Conservation (phyloP, 352 stramenopile genomes). For the Saprolegnia diclina region DNA sequence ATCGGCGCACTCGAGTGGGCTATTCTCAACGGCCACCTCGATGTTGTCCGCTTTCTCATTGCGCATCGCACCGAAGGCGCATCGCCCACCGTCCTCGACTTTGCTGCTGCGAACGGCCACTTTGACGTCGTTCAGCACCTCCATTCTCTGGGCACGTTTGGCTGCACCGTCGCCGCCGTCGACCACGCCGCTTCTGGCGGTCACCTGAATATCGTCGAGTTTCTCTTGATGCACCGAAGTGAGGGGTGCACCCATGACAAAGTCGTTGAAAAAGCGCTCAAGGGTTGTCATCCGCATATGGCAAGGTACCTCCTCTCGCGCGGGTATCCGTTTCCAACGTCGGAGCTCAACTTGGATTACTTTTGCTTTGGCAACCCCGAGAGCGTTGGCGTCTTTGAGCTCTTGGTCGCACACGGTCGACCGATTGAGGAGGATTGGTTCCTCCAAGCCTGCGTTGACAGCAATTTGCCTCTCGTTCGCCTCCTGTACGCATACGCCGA, state of each 20-base stretch:
- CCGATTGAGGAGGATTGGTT: no score
- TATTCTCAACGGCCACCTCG: conserved; percentile 36
- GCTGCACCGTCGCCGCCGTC: conserved; percentile 23
- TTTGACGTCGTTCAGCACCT: conserved; percentile 18
- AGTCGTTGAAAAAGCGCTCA: no score
- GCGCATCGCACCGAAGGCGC: conserved; percentile 28
- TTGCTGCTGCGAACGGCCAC: conserved; percentile 27
- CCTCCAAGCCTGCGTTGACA: no score
- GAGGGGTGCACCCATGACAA: neutral
- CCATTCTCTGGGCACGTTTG: conserved; percentile 16
- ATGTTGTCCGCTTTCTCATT: conserved; percentile 30
- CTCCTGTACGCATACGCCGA: no score
- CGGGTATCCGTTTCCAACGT: no score
- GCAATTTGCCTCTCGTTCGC: no score
- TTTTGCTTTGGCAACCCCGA: no score
- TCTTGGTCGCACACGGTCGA: no score
- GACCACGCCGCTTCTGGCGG: conserved; percentile 30
- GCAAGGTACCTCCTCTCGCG: no score
- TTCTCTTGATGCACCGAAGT: conserved; percentile 9
- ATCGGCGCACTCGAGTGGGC: conserved; percentile 36
- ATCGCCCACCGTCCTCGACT: conserved; percentile 30
- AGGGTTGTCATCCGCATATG: no score
- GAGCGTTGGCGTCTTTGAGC: no score
- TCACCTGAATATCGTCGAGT: conserved; percentile 30
- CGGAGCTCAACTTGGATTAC: no score